Evolutionary conservation across 2,329 filamentous ascomycete genomes (phyloP), one percentile per base, ranked within the genome.

Genomic region (Aspergillus sp.): DNA sequence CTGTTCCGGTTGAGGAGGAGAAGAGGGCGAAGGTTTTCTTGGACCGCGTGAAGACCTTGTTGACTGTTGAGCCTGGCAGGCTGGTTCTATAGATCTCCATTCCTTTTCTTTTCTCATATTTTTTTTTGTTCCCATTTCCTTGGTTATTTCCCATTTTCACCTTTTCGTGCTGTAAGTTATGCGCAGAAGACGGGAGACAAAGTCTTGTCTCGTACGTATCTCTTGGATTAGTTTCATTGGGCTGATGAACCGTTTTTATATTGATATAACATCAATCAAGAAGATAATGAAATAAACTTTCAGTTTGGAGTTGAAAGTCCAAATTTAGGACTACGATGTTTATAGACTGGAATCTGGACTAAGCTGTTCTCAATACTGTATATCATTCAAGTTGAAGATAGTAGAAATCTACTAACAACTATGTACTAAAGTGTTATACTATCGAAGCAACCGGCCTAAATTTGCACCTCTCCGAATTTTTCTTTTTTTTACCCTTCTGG

Each of bases 21-120:
- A 86, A 88, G 80, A 84, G 92, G 69, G 95, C 91, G 13, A 83
- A 86, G 71, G 83, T 88, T 10, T 99, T 97, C 80, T 77, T 99
- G 65, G 89, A 94, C 78, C 86, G 91, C 68, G 85, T 97, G 72
- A 97, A 96, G 86, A 80, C 83, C 49, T 88, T 94, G 25, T 77
- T 99, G 67, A 91, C 96, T 78, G 83, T 86, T 65, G 90, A 95
- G 77, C 91, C 92, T 13, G 91, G 88, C 36, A 84, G 88, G 69
- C 78, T 96, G 71, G 86, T 96, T 36, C 71, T 85, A 66, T 84
- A 75, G 58, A 67, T 49, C 13, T 25, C 13, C 23, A 27, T 56
- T 50, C 41, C 32, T 39, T 30, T 49, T 27, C 10, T 39, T 23
- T 44, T 41, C 51, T 10, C 2, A 32, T 27, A 7, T 3, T 25